Conservation (phyloP, 2,329 filamentous ascomycete genomes). For the Sclerotinia glacialis region DNA sequence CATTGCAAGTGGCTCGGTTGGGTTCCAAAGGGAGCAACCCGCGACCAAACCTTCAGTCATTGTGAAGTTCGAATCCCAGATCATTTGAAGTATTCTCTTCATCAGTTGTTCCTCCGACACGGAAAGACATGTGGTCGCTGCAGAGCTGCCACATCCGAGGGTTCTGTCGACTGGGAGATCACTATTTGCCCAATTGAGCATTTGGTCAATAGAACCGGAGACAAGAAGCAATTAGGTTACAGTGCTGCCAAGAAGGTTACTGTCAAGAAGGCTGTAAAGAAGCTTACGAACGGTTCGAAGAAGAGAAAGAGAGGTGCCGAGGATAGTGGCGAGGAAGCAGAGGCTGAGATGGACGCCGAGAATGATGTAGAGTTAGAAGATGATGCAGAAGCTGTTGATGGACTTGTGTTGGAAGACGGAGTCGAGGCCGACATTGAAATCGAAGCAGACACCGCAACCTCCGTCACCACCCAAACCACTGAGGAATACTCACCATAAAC, state of each 20-base stretch:
- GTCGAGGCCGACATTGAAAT: not conserved
- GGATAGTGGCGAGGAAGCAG: constrained; percentile 25
- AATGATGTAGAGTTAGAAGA: constrained; percentile 5
- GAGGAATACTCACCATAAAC: not conserved
- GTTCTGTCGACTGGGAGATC: constrained; percentile 60
- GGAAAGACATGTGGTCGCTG: constrained; percentile 51
- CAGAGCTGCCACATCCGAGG: constrained; percentile 51
- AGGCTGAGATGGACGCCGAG: constrained; percentile 16
- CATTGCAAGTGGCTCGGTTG: constrained; percentile 53
- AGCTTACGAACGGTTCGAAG: constrained; percentile 17
- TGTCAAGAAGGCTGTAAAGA: constrained; percentile 9
- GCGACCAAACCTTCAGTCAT: constrained; percentile 51
- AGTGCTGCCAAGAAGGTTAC: constrained; percentile 11
- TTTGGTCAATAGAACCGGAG: constrained; percentile 55
- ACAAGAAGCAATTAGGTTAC: constrained; percentile 43
- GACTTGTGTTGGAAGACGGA: not conserved
- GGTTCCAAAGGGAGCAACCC: constrained; percentile 51
- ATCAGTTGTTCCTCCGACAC: constrained; percentile 54
- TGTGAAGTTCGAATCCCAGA: constrained; percentile 52
- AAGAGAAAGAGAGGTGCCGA: constrained; percentile 26
- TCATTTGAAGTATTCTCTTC: constrained; percentile 54
- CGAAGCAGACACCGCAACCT: not conserved
- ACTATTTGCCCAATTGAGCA: constrained; percentile 61
- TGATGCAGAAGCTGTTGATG: not conserved
- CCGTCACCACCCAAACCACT: not conserved